Percentiles rank a stretch among this genome's conserved stretches.
These are phyloP conservation scores for Penicillium sp. DNA, from an alignment of 2,329 filamentous ascomycete genomes.

Conservation along the genomic window DNA sequence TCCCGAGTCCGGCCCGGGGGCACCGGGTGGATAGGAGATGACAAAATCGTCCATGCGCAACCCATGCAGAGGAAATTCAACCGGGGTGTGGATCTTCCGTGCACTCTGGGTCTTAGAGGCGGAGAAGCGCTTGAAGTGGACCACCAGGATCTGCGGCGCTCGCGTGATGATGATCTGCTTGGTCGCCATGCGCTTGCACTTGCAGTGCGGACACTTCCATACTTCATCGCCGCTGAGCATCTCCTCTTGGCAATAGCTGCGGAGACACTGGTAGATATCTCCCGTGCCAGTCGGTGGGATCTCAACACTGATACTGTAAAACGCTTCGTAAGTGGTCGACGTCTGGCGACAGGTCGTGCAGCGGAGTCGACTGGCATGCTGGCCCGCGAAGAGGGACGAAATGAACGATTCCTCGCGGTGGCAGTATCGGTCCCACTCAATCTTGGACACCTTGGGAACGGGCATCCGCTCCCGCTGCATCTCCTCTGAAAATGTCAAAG, in stretches of 20 bases:
- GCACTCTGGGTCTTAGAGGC: slow-evolving; percentile 52
- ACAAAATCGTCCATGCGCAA: slow-evolving; percentile 59
- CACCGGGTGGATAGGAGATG: slow-evolving; percentile 44
- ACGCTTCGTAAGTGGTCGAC: slow-evolving; percentile 62
- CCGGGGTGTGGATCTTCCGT: slow-evolving; percentile 63
- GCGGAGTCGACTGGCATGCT: slow-evolving; percentile 57
- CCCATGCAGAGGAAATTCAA: slow-evolving; percentile 70
- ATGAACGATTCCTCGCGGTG: slow-evolving; percentile 69
- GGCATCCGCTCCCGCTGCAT: slow-evolving; percentile 55
- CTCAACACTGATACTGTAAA: slow-evolving; percentile 65
- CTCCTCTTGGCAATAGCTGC: slow-evolving; percentile 64
- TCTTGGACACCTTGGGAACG: slow-evolving; percentile 59
- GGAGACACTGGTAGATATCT: slow-evolving; percentile 63
- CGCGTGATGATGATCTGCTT: slow-evolving; percentile 70
- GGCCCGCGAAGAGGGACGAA: slow-evolving; percentile 70
- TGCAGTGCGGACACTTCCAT: slow-evolving; percentile 71
- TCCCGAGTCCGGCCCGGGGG: slow-evolving; percentile 23
- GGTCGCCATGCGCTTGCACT: slow-evolving; percentile 58
- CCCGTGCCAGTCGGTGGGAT: slow-evolving; percentile 57
- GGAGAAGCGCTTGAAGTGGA: slow-evolving; percentile 68
- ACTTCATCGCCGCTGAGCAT: slow-evolving; percentile 60
- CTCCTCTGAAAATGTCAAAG: slow-evolving; percentile 56
- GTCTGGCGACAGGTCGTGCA: slow-evolving; percentile 58
- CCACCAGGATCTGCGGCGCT: slow-evolving; percentile 70
- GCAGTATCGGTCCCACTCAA: slow-evolving; percentile 68